Evolutionary conservation across 768 basidiomycete genomes (phyloP), one percentile per base, ranked within the genome.

Genomic region (Hemileccinum impolitum): DNA sequence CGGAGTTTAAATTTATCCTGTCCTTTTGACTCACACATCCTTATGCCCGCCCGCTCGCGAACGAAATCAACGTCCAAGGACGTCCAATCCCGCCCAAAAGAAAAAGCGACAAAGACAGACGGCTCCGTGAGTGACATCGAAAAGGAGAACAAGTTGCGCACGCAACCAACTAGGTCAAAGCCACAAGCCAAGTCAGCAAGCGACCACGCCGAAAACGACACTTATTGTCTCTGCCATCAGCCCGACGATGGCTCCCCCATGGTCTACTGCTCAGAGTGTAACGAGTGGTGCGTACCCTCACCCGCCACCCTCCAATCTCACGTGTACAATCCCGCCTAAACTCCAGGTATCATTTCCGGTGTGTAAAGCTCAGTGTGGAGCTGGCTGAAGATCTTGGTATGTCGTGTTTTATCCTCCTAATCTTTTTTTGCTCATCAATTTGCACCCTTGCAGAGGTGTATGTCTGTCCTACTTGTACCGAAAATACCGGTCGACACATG

Each of bases 331-430:
- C 48, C 43, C 34, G 9, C n/a, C 9, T 12, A 23, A 30, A 10
- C 44, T n/a, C 6, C 45, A 93, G 90, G 90, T 90, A 82, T 67
- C 90, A 93, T 66, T 92, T 92, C 58, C 67, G 70, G n/a, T 93
- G 90, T 68, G 75, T 91, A 10, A 70, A 78, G 50, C 65, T 92
- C 41, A 74, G 65, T 49, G 78, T 80, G 55, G 69, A 75, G 43
- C 76, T 84, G 55, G 90, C 90, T 9, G 83, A 83, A 60, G 84
- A 88, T 63, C 86, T 93, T 65, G 79, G 88, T 90, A 66, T 74
- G 88, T 79, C 49, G 26, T 39, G 14, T 44, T 42, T 50, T 50
- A 42, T 43, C 37, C n/a, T 5, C 32, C 14, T 25, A 6, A 15
- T 43, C 9, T 42, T 23, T 43, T 46, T 30, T 45, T 54, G 30